Evolutionary conservation across 495 filamentous ascomycete genomes (phyloP).

Genomic region (Xylaria castorea): DNA sequence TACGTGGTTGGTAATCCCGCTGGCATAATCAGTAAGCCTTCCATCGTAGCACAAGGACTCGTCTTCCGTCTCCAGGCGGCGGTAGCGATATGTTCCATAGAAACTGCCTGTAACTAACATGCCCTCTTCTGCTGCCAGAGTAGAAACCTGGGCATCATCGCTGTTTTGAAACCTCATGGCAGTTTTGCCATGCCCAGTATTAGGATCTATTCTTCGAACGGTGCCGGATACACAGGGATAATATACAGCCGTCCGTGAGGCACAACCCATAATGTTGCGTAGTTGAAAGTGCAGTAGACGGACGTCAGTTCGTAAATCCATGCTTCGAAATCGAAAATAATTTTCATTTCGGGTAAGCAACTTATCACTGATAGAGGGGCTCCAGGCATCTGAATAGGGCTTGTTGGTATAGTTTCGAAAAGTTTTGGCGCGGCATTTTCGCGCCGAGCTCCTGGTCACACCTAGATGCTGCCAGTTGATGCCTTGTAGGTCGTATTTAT

Average conservation of each 20-base stretch:
- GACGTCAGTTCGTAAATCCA: constrained; percentile 69
- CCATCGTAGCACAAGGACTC: constrained; percentile 61
- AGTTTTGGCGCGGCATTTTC: constrained; percentile 60
- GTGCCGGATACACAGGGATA: constrained; percentile 66
- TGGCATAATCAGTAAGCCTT: constrained; percentile 67
- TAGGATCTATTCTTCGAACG: constrained; percentile 63
- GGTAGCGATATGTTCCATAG: constrained; percentile 78
- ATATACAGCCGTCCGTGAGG: constrained; percentile 76
- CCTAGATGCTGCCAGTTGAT: constrained; percentile 75
- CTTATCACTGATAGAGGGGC: constrained; percentile 42
- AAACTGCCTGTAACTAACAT: constrained; percentile 83
- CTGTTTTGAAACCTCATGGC: constrained; percentile 68
- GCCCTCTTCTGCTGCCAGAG: constrained; percentile 69
- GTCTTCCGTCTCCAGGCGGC: constrained; percentile 57
- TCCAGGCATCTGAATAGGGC: constrained; percentile 45
- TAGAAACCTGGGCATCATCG: constrained; percentile 65
- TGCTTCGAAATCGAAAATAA: constrained; percentile 74
- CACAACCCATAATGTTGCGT: constrained; percentile 78
- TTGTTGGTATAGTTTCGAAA: constrained; percentile 67
- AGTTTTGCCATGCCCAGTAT: constrained; percentile 49
- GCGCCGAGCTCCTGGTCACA: constrained; percentile 65
- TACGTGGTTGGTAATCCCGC: constrained; percentile 88
- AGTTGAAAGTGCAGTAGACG: constrained; percentile 86
- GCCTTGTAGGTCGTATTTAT: constrained; percentile 76
- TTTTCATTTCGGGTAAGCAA: constrained; percentile 54